phyloP scores from a whole-genome alignment of 306 rosid genomes.

The Vachellia pachyceras region DNA sequence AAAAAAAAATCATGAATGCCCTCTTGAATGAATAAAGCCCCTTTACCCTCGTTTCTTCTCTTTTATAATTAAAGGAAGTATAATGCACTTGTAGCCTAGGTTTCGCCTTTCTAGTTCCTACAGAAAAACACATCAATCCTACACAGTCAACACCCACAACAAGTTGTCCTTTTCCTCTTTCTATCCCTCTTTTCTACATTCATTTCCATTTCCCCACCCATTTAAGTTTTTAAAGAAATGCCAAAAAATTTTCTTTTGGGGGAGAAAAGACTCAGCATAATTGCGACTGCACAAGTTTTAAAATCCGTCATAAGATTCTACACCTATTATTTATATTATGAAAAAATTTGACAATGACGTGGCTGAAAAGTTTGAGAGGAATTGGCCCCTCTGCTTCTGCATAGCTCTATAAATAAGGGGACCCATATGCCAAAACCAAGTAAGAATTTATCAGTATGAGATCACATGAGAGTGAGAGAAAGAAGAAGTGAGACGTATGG shows the following conservation, averaged over 20 bases:
- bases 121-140: neutral
- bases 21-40: too few relatives aligned
- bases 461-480: neutral
- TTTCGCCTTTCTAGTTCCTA: neutral
- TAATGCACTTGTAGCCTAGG: neutral
- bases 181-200: neutral
- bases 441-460: neutral
- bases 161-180: neutral
- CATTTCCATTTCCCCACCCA: neutral
- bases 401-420: conserved; percentile 31
- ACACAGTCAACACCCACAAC: conserved; percentile 11
- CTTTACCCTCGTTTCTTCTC: neutral
- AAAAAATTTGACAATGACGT: neutral
- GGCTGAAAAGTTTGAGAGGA: neutral
- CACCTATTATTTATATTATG: neutral
- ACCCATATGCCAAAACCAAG: neutral
- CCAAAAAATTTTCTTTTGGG: neutral
- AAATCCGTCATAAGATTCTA: neutral
- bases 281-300: neutral
- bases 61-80: neutral
- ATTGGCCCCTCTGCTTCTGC: neutral
- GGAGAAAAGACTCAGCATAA: neutral
- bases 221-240: neutral
- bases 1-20: too few relatives aligned
- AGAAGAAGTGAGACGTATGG: conserved; percentile 4